Percentiles rank a stretch among this genome's conserved stretches.
phyloP scores from a whole-genome alignment of 2,329 filamentous ascomycete genomes.

The Diaporthe ilicicola region DNA sequence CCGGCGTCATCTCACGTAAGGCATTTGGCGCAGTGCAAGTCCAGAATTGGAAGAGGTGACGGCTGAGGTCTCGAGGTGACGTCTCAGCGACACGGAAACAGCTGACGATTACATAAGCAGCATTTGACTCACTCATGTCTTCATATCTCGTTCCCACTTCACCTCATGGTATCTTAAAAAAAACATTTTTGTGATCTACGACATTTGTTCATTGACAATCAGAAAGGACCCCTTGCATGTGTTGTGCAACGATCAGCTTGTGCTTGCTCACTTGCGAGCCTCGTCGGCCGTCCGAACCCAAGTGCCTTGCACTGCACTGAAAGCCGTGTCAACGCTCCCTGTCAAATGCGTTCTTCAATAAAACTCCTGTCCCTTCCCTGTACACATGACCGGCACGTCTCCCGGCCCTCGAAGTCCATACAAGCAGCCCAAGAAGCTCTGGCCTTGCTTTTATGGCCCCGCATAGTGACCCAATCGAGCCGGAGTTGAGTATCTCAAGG shows the following conservation, averaged over 20 bases:
- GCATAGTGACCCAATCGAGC: too few species aligned
- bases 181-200: too few species aligned
- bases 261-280: too few species aligned
- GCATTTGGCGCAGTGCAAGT: not conserved
- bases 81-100: not conserved
- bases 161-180: not conserved
- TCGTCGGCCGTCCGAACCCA: too few species aligned
- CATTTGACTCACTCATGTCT: not conserved
- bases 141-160: not conserved
- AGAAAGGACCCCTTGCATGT: not conserved
- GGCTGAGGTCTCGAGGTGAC: not conserved
- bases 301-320: too few species aligned
- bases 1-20: conserved; percentile 6
- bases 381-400: not conserved
- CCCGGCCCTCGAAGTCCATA: not conserved
- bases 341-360: not conserved
- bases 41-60: not conserved
- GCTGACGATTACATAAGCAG: conserved; percentile 13
- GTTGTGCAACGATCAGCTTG: too few species aligned
- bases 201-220: too few species aligned
- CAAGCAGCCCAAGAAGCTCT: not conserved
- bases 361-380: too few species aligned
- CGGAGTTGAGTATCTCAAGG: not conserved
- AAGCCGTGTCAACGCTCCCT: too few species aligned
- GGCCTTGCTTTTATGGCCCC: too few species aligned